phyloP scores from a whole-genome alignment of 495 filamentous ascomycete genomes.

The Trichoderma orchidacearum region DNA sequence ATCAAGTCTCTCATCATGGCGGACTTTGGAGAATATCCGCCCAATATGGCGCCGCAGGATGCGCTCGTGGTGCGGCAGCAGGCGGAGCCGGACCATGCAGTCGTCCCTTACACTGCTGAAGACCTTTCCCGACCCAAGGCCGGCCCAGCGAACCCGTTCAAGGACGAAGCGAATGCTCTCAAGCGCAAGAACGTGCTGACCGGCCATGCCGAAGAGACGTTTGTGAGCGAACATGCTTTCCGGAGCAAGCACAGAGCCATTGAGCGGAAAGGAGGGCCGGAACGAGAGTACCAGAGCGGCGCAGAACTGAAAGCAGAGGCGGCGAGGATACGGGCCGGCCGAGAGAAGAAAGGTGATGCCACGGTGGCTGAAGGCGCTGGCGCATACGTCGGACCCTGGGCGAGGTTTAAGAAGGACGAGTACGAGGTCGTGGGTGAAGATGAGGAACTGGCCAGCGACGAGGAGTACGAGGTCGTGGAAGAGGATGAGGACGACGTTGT shows the following conservation, averaged over 20 bases:
- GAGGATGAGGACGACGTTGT: slow-evolving; percentile 36
- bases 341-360: slow-evolving; percentile 74
- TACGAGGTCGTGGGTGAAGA: slow-evolving; percentile 46
- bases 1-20: slow-evolving; percentile 26
- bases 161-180: slow-evolving; percentile 38
- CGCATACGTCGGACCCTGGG: slow-evolving; percentile 90
- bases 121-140: slow-evolving; percentile 54
- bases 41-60: slow-evolving; percentile 42
- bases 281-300: slow-evolving; percentile 23
- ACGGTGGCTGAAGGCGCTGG: slow-evolving; percentile 72
- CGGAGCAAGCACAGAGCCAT: slow-evolving; percentile 66
- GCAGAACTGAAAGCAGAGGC: slow-evolving; percentile 49
- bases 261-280: slow-evolving; percentile 35
- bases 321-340: slow-evolving; percentile 47
- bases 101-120: slow-evolving; percentile 50
- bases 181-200: slow-evolving; percentile 90
- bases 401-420: slow-evolving; percentile 52
- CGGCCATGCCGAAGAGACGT: slow-evolving; percentile 75
- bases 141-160: slow-evolving; percentile 75
- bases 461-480: slow-evolving; percentile 60
- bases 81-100: slow-evolving; percentile 35
- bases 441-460: slow-evolving; percentile 58
- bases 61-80: slow-evolving; percentile 38
- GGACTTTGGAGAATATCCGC: slow-evolving; percentile 41
- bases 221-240: slow-evolving; percentile 82